These are phyloP conservation scores for Penicillium samsonianum DNA, from an alignment of 495 filamentous ascomycete genomes.

Conservation along the genomic window DNA sequence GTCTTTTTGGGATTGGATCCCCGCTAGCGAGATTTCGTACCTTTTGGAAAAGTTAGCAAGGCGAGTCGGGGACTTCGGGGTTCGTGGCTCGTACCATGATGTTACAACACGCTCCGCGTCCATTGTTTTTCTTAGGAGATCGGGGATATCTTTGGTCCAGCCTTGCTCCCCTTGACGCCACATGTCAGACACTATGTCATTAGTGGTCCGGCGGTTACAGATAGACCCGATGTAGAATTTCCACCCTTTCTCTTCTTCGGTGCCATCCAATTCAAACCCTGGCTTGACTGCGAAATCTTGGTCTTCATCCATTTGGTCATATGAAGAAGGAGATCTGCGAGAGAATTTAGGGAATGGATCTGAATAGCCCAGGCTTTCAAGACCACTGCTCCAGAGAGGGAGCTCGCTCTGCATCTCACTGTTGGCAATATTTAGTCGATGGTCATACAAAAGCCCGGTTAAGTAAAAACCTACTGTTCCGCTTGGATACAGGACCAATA, in stretches of 20 bases:
- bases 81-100: slow-evolving; percentile 18
- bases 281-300: slow-evolving; percentile 1
- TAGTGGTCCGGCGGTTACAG: slow-evolving; percentile 30
- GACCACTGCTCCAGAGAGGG: slow-evolving; percentile 31
- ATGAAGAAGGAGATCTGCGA: slow-evolving; percentile 15
- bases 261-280: slow-evolving; percentile 10
- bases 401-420: slow-evolving; percentile 33
- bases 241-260: slow-evolving; percentile 30
- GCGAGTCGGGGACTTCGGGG: neutral
- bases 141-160: slow-evolving; percentile 23
- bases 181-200: slow-evolving; percentile 29
- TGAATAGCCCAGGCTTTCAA: slow-evolving; percentile 26
- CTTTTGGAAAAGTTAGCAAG: slow-evolving; percentile 10
- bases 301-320: slow-evolving; percentile 20
- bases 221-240: slow-evolving; percentile 31
- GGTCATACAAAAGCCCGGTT: neutral
- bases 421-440: slow-evolving; percentile 1
- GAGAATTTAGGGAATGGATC: slow-evolving; percentile 24
- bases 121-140: slow-evolving; percentile 16
- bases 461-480: slow-evolving; percentile 23
- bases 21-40: slow-evolving; percentile 21
- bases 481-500: slow-evolving; percentile 36
- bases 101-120: slow-evolving; percentile 22
- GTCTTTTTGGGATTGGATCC: slow-evolving; percentile 9
- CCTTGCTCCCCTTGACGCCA: slow-evolving; percentile 27